Evolutionary conservation across 2,329 filamentous ascomycete genomes (phyloP), one percentile per base, ranked within the genome.

Genomic region (Mycosphaerelloides madeirae): DNA sequence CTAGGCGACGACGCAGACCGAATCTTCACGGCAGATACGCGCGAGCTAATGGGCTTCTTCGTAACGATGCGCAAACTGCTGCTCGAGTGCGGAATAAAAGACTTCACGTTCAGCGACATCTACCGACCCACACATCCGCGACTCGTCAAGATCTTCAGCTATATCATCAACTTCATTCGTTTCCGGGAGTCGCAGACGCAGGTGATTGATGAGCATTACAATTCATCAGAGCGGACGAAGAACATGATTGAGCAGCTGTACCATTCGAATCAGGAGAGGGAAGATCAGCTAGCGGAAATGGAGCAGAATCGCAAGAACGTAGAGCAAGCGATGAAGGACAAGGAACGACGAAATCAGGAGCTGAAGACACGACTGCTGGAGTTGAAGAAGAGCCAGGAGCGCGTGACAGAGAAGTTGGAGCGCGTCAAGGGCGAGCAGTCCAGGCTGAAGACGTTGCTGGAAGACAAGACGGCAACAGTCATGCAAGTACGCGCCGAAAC

Each of bases 141-240:
- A 34, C 78, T 97, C 12, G 85, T 91, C 61, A 95, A 93, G 71
- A 94, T 97, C 61, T 93, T 98, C 65, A 95, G 87, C 54, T 96
- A 96, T 68, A 80, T 97, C 53, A 98, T 98, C 74, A 98, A 98
- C 70, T 98, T 98, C 68, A 90, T 97, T 56, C 83, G 93, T 41
- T 98, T 97, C 70, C 85, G 93, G 58, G 90, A 96, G 70, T 89
- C 85, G 50, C 91, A 97, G 67, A 94, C 89, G 1, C 74, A 75
- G 31, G 81, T 93, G 22, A 95, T 97, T 53, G 90, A 96, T 64
- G 81, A 94, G 65, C 86, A 97, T 68, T 93, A 93, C 72, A 93
- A 95, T 73, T 90, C 87, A 59, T 80, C 86, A 11, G 88, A 96
- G 68, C 80, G 79, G 47, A 90, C 86, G 1, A 96, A 95, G 69